Percentiles rank a stretch among this genome's conserved stretches.
Conservation (phyloP, 176 grass and related monocot genomes). For the Hordeum vulgare region MorexV3_pseudomolecules_assembly NC_058520.1:514778874-514779373, state of each 20-base stretch:
- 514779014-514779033: not conserved
- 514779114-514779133: slow-evolving; percentile 67
- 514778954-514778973: slow-evolving; percentile 59
- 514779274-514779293: not conserved
- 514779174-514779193: slow-evolving; percentile 35
- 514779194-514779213: not conserved
- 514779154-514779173: slow-evolving; percentile 92
- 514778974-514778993: slow-evolving; percentile 96
- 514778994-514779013: not conserved
- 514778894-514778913: too few relatives aligned
- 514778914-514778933: too few relatives aligned
- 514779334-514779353: slow-evolving; percentile 81
- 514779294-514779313: not conserved
- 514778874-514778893: too few relatives aligned
- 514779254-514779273: not conserved
- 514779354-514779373: slow-evolving; percentile 69
- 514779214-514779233: not conserved
- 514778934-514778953: too few relatives aligned
- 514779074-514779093: slow-evolving; percentile 27
- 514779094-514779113: slow-evolving; percentile 63
- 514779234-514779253: not conserved
- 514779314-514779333: not conserved
- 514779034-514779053: not conserved
- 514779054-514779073: not conserved
- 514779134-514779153: slow-evolving; percentile 96